Conservation (phyloP, 106 monocot species). For the Vanilla planifolia region DNA sequence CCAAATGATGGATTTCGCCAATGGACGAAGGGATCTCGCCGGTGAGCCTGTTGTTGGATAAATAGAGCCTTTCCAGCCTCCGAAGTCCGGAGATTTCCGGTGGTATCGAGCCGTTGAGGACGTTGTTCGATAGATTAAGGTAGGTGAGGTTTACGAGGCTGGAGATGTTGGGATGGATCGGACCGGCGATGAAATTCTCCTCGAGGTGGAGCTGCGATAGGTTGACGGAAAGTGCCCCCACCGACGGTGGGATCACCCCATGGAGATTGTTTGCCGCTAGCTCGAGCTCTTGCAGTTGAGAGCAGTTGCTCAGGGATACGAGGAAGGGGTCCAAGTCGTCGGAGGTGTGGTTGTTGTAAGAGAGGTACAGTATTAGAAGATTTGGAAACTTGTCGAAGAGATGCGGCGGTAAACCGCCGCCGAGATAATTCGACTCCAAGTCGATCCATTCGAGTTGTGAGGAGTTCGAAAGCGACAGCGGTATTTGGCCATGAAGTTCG, state of each 20-base stretch:
- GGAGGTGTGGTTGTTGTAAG: slow-evolving; percentile 42
- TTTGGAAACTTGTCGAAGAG: slow-evolving; percentile 38
- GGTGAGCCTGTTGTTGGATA: slow-evolving; percentile 58
- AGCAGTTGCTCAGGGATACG: slow-evolving; percentile 47
- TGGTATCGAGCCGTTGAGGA: slow-evolving; percentile 70
- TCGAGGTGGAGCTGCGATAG: slow-evolving; percentile 64
- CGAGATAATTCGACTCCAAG: slow-evolving; percentile 42
- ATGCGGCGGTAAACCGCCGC: slow-evolving; percentile 42
- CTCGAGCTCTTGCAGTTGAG: slow-evolving; percentile 51
- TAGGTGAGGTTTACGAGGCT: slow-evolving; percentile 78
- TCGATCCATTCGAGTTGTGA: slow-evolving; percentile 61
- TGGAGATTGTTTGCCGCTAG: slow-evolving; percentile 53
- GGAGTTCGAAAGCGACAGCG: slow-evolving; percentile 39
- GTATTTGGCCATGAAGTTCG: slow-evolving; percentile 41
- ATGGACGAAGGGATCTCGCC: slow-evolving; percentile 57
- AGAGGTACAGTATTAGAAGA: slow-evolving; percentile 49
- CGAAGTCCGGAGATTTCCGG: slow-evolving; percentile 38
- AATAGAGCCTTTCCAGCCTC: slow-evolving; percentile 44
- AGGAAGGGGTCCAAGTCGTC: slow-evolving; percentile 51
- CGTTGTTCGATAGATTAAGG: slow-evolving; percentile 68
- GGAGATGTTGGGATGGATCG: slow-evolving; percentile 60
- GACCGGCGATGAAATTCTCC: slow-evolving; percentile 55
- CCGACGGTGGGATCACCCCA: slow-evolving; percentile 35
- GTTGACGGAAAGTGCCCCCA: slow-evolving; percentile 39
- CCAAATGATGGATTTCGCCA: slow-evolving; percentile 42